These are phyloP conservation scores for Oryza nivara DNA, from an alignment of 176 grass and related monocot species.

Conservation along the genomic window DNA sequence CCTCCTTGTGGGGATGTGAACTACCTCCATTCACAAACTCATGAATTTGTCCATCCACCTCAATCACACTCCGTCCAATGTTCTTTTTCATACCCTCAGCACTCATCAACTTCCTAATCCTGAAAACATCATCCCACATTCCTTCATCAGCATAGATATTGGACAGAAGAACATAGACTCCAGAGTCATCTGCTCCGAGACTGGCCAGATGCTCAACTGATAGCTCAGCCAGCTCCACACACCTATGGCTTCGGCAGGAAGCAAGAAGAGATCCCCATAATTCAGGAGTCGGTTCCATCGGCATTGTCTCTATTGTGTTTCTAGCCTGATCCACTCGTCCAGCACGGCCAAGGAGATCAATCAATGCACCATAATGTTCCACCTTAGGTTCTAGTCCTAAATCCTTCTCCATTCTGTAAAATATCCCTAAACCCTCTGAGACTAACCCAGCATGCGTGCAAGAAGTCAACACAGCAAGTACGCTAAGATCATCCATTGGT, in stretches of 20 bases:
- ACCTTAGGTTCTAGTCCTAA: constrained; percentile 60
- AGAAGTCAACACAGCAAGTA: constrained; percentile 57
- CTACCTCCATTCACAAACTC: constrained; percentile 65
- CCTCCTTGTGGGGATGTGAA: constrained; percentile 48
- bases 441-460: constrained; percentile 69
- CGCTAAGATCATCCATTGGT: constrained; percentile 66
- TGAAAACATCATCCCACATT: constrained; percentile 68
- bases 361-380: constrained; percentile 69
- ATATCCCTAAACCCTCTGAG: constrained; percentile 54
- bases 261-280: constrained; percentile 75
- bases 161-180: constrained; percentile 69
- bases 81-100: constrained; percentile 62
- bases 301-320: constrained; percentile 62
- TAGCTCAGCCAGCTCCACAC: constrained; percentile 59
- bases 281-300: constrained; percentile 51
- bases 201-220: constrained; percentile 54
- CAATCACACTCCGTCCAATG: constrained; percentile 62
- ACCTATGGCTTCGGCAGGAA: constrained; percentile 65
- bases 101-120: constrained; percentile 61
- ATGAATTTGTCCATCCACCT: constrained; percentile 60
- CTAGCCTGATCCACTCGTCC: constrained; percentile 59
- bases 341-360: constrained; percentile 70
- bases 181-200: constrained; percentile 67
- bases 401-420: constrained; percentile 58
- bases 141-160: constrained; percentile 77